Conservation (phyloP, 352 stramenopile species). For the Phytophthora pluvialis region DNA sequence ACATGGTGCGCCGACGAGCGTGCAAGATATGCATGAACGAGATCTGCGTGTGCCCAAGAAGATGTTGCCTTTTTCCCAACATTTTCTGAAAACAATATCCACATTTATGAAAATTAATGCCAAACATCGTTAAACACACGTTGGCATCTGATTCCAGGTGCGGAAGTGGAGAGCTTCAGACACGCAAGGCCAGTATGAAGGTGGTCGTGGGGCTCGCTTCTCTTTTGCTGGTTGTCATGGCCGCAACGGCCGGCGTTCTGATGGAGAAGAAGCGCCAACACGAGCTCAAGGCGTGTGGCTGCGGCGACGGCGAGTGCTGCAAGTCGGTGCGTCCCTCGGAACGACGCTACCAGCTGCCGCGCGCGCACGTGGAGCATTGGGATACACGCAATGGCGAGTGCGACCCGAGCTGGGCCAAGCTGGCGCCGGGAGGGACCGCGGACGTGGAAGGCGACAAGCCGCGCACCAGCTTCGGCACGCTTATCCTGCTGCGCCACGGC, state of each 20-base stretch:
- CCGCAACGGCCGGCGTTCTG: slow-evolving; percentile 31
- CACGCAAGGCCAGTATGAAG: slow-evolving; percentile 33
- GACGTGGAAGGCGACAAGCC: slow-evolving; percentile 28
- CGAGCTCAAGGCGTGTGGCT: slow-evolving; percentile 53
- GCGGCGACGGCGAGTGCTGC: slow-evolving; percentile 77
- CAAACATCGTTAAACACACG: slow-evolving; percentile 7
- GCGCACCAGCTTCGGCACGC: slow-evolving; percentile 71
- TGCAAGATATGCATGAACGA: slow-evolving; percentile 38
- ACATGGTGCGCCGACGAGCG: slow-evolving; percentile 28
- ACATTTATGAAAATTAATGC: slow-evolving; percentile 11
- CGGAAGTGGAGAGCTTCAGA: slow-evolving; percentile 6
- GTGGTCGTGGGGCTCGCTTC: slow-evolving; percentile 33
- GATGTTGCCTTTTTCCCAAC: background rate
- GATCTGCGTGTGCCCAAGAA: slow-evolving; percentile 15
- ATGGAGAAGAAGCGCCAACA: slow-evolving; percentile 41
- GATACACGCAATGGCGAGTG: slow-evolving; percentile 58
- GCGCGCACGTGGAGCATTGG: slow-evolving; percentile 77
- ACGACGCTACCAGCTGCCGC: slow-evolving; percentile 74
- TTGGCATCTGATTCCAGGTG: slow-evolving; percentile 27
- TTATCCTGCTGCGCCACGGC: slow-evolving; percentile 84
- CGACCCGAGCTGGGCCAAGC: slow-evolving; percentile 60
- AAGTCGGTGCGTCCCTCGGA: slow-evolving; percentile 66
- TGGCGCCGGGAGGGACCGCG: slow-evolving; percentile 40
- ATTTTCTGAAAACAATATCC: slow-evolving; percentile 11
- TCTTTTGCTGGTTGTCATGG: slow-evolving; percentile 29